Evolutionary conservation across 1,284 basidiomycete genomes (phyloP).

Genomic region (Ganoderma multipileum): DNA sequence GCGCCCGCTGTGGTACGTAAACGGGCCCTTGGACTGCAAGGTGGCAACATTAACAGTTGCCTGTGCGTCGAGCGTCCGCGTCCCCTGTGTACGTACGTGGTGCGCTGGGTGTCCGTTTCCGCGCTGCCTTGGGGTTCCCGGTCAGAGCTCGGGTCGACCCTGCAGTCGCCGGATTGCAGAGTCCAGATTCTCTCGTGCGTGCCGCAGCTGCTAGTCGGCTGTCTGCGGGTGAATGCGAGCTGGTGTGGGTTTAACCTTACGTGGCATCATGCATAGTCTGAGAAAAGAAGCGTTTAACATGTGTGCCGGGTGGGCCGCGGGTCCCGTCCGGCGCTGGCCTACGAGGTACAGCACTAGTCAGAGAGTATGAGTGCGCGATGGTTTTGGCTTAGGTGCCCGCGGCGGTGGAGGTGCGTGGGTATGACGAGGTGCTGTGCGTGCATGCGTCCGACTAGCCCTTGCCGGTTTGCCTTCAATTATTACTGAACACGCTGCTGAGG

Average conservation of each 20-base stretch:
- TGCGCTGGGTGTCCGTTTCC: neutral
- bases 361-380: neutral
- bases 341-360: neutral
- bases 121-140: neutral
- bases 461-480: neutral
- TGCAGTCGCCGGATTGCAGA: neutral
- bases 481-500: neutral
- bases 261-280: neutral
- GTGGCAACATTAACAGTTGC: constrained; percentile 12
- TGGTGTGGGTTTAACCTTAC: neutral
- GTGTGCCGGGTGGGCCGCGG: neutral
- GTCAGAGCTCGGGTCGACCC: neutral
- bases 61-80: neutral
- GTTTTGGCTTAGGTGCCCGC: constrained; percentile 2
- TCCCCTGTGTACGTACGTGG: neutral
- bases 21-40: constrained; percentile 5
- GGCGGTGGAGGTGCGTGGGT: neutral
- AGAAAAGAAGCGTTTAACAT: neutral
- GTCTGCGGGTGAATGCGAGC: constrained; percentile 4
- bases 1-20: constrained; percentile 12
- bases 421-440: neutral
- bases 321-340: neutral
- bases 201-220: neutral
- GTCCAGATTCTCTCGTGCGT: neutral
- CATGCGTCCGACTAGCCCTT: neutral